Evolutionary conservation across 805 yeast genomes (phyloP), one percentile per base, ranked within the genome.

Genomic region (Teunomyces stri): DNA sequence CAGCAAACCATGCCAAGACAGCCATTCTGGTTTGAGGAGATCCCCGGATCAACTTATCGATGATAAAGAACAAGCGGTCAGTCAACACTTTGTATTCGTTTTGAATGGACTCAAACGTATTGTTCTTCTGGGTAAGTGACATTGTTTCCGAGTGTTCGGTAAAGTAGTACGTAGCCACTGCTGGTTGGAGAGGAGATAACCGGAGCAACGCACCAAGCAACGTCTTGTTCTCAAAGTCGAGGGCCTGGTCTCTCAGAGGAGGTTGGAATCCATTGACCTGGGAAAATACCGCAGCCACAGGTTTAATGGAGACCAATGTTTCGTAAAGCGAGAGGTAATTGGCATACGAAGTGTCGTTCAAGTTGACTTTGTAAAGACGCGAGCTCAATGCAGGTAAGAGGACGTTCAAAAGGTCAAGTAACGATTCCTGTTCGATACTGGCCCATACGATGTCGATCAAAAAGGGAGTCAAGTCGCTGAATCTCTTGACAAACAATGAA

Each of bases 141-240:
- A 62, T 48, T 31, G 52, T 54, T 13, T 43, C 45, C 9, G 57
- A 53, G 27, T 59, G 54, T 12, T 57, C 62, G 4, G 60, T 47
- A 53, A 83, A 82, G 50, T 77, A 79, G 13, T 69, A 56, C 0
- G 75, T 62, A 0, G 81, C 78, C 18, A 73, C 70, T n/a, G 74
- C 65, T 2, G 76, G 74, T 41, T 80, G 75, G 41, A 90, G 67
- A 0, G 97, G 96, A 0, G 96, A 87, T 18, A 89, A 66, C 48
- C 84, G 73, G 46, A 89, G 76, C 27, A 89, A 72, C 6, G 96
- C 86, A 2, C 97, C 98, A 46, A 92, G 67, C 13, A 88, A 64
- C 0, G 96, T 80, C 20, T 73, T 70, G 12, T 69, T 68, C 58
- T 87, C 95, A 57, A 78, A 78, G 40, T 76, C 74, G 13, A 76